These are phyloP conservation scores for Echeveria elegans DNA, from an alignment of 164 flowering plant species.

Conservation along the genomic window DNA sequence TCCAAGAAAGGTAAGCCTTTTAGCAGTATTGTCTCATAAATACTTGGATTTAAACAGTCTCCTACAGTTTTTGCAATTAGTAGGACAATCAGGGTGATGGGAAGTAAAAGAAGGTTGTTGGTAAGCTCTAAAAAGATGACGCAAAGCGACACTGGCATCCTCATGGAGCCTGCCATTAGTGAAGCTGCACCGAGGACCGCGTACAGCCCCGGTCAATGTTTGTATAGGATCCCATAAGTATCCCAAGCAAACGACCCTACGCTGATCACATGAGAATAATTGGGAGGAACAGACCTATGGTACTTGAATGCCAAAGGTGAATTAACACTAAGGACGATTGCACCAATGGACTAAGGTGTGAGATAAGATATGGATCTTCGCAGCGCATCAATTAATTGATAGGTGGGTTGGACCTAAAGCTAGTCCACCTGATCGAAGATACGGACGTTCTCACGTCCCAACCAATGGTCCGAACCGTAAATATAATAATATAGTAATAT, in stretches of 20 bases:
- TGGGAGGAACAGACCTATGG: constrained; percentile 96
- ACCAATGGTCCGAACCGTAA: no score
- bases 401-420: no score
- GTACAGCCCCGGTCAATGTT: constrained; percentile 69
- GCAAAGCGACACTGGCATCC: constrained; percentile 95
- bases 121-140: constrained; percentile 94
- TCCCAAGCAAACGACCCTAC: constrained; percentile 81
- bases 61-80: constrained; percentile 86
- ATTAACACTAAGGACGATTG: no score
- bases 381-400: no score
- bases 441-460: no score
- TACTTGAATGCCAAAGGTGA: constrained; percentile 87
- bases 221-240: constrained; percentile 50
- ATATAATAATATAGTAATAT: no score
- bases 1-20: constrained; percentile 87
- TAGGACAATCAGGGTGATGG: constrained; percentile 81
- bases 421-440: no score
- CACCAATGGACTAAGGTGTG: no score
- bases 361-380: no score
- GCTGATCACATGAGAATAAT: constrained; percentile 87
- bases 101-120: constrained; percentile 78
- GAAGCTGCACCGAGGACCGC: constrained; percentile 98
- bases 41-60: constrained; percentile 72
- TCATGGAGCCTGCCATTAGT: constrained; percentile 90
- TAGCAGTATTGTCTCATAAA: constrained; percentile 79